phyloP scores from a whole-genome alignment of 306 rosid genomes.

The Vigna radiata region DNA sequence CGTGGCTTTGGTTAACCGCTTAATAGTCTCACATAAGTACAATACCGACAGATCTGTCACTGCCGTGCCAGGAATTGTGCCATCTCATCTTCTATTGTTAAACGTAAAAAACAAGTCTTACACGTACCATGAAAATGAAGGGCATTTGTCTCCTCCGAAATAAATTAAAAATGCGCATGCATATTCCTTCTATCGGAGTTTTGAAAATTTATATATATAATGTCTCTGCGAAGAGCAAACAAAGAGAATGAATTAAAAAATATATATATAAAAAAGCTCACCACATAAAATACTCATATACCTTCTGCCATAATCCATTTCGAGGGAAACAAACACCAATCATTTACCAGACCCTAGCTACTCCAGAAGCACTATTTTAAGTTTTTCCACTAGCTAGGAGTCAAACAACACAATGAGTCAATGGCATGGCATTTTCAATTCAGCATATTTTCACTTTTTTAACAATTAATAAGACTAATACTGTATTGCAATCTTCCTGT shows the following conservation, averaged over 20 bases:
- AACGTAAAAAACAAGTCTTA: neutral
- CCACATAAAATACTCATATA: neutral
- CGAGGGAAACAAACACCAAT: neutral
- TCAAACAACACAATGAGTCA: neutral
- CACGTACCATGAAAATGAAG: slow-evolving; percentile 4
- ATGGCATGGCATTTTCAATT: neutral
- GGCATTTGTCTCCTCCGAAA: neutral
- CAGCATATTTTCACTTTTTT: neutral
- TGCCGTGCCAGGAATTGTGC: neutral
- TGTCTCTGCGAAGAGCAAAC: neutral
- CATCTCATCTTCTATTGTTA: neutral
- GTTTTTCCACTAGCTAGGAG: neutral
- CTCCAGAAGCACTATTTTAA: neutral
- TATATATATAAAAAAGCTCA: neutral
- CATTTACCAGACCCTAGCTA: neutral
- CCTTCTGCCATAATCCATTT: slow-evolving; percentile 8
- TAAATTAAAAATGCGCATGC: neutral
- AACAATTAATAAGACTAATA: too few relatives aligned
- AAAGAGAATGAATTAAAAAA: neutral
- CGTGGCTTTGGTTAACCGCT: neutral
- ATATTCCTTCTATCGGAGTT: neutral
- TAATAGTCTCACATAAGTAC: neutral
- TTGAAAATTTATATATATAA: neutral
- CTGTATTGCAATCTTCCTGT: too few relatives aligned
- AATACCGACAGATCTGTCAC: slow-evolving; percentile 8